A percentile compares a stretch with the other conserved stretches of the same genome.
phyloP scores from a whole-genome alignment of 169 alveolate species.

The Theileria annulata region DNA sequence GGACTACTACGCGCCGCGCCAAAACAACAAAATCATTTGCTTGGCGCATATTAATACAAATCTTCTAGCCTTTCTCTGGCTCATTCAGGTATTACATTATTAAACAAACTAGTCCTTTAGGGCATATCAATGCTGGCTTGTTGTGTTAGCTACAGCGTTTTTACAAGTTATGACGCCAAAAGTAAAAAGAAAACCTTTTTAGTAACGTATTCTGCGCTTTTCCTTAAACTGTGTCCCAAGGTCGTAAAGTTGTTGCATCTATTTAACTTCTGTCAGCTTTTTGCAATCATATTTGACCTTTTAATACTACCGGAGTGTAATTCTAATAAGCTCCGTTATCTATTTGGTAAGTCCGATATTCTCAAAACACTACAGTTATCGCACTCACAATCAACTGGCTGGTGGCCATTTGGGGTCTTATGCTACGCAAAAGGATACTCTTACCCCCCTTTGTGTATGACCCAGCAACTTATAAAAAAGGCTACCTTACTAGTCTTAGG shows the following conservation, averaged over 20 bases:
- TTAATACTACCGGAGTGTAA: slow-evolving; percentile 65
- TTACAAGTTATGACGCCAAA: slow-evolving; percentile 37
- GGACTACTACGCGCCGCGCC: slow-evolving; percentile 62
- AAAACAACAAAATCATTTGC: slow-evolving; percentile 50
- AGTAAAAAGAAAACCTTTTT: slow-evolving; percentile 35
- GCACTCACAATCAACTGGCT: slow-evolving; percentile 57
- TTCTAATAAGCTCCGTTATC: slow-evolving; percentile 32
- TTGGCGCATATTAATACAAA: slow-evolving; percentile 53
- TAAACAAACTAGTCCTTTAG: not conserved
- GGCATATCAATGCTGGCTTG: slow-evolving; percentile 42
- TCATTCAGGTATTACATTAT: slow-evolving; percentile 30
- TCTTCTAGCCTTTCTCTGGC: slow-evolving; percentile 50
- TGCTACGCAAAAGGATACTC: slow-evolving; percentile 34
- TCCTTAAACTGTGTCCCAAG: slow-evolving; percentile 63
- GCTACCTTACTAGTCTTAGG: slow-evolving; percentile 38
- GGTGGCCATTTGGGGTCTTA: slow-evolving; percentile 43
- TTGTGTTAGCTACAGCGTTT: slow-evolving; percentile 48
- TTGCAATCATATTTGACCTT: slow-evolving; percentile 47
- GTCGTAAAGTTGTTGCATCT: slow-evolving; percentile 56
- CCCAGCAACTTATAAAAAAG: slow-evolving; percentile 47
- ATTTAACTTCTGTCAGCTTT: slow-evolving; percentile 56
- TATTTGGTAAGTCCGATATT: slow-evolving; percentile 35
- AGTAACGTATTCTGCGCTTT: slow-evolving; percentile 48
- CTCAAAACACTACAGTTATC: slow-evolving; percentile 4
- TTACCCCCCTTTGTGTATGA: slow-evolving; percentile 68